Percentiles rank a stretch among this genome's conserved stretches.
These are phyloP conservation scores for Tolypocladium nubicola DNA, from an alignment of 2,329 filamentous ascomycete species.

Conservation along the genomic window DNA sequence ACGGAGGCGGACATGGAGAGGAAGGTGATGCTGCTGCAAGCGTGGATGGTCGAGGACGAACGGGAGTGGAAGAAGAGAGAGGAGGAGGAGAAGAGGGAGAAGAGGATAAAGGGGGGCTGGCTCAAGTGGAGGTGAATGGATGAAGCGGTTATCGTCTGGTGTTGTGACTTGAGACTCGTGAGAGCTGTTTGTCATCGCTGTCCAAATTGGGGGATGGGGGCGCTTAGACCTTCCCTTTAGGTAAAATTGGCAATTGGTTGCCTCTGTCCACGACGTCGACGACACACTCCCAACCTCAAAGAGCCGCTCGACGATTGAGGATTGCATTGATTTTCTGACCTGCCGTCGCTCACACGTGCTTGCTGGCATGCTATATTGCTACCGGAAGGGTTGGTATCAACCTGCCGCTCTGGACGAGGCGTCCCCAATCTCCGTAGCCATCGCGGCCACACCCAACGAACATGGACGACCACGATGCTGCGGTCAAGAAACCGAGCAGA, in stretches of 20 bases:
- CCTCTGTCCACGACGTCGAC: background rate
- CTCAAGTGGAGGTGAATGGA: background rate
- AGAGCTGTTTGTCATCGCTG: no score
- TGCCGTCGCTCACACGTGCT: background rate
- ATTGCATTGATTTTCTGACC: background rate
- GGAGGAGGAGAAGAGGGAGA: constrained; percentile 12
- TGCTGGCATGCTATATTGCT: background rate
- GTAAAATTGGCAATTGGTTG: background rate
- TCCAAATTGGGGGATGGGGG: background rate
- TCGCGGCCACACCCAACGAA: background rate
- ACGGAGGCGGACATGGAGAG: constrained; percentile 25
- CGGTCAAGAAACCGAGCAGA: background rate
- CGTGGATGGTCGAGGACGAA: constrained; percentile 17
- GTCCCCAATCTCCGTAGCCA: no score
- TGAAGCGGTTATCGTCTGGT: background rate
- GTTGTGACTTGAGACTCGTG: no score
- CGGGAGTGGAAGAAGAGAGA: constrained; percentile 14
- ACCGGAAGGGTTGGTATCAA: background rate
- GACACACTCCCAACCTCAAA: background rate
- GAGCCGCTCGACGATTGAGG: background rate
- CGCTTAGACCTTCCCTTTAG: background rate
- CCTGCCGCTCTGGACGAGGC: background rate
- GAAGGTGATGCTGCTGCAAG: constrained; percentile 21
- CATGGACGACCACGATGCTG: background rate
- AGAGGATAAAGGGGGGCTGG: background rate